phyloP scores from a whole-genome alignment of 129 eudicot genomes.

The Glebionis coronaria region DNA sequence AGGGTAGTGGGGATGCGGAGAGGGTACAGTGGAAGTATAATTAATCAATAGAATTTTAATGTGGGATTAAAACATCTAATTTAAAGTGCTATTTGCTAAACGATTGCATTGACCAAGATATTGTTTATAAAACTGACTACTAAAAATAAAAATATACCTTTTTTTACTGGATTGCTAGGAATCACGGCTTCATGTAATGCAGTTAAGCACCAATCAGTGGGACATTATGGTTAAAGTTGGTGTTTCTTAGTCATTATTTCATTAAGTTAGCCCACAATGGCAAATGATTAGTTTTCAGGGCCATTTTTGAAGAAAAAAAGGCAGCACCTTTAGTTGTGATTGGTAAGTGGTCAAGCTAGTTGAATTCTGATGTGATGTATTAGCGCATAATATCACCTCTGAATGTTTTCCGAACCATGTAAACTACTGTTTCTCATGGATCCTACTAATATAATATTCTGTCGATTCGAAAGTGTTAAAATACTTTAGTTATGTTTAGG shows the following conservation, averaged over 20 bases:
- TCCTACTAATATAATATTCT: neutral
- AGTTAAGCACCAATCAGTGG: constrained; percentile 42
- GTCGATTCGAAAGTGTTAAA: neutral
- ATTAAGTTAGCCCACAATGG: constrained; percentile 33
- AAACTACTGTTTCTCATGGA: constrained; percentile 24
- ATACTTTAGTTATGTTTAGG: neutral
- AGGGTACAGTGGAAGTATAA: constrained; percentile 25
- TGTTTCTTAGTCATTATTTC: constrained; percentile 43
- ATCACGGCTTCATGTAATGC: constrained; percentile 26
- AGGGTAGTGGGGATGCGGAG: constrained; percentile 20
- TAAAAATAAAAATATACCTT: constrained; percentile 19
- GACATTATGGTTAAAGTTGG: constrained; percentile 37
- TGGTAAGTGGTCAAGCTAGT: constrained; percentile 37
- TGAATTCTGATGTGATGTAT: constrained; percentile 40
- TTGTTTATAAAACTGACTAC: constrained; percentile 30
- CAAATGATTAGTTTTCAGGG: constrained; percentile 39
- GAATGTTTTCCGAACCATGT: constrained; percentile 21
- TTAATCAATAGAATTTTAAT: constrained; percentile 22
- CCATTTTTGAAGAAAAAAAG: constrained; percentile 33
- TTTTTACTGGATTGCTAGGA: constrained; percentile 23
- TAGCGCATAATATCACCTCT: constrained; percentile 30
- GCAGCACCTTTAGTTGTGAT: constrained; percentile 34
- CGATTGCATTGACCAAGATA: neutral
- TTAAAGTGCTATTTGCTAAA: constrained; percentile 20
- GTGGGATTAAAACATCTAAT: constrained; percentile 23